A percentile compares a stretch with the other conserved stretches of the same genome.
Evolutionary conservation across 257 asterid species (phyloP).

Genomic region (Leptodermis oblonga): DNA sequence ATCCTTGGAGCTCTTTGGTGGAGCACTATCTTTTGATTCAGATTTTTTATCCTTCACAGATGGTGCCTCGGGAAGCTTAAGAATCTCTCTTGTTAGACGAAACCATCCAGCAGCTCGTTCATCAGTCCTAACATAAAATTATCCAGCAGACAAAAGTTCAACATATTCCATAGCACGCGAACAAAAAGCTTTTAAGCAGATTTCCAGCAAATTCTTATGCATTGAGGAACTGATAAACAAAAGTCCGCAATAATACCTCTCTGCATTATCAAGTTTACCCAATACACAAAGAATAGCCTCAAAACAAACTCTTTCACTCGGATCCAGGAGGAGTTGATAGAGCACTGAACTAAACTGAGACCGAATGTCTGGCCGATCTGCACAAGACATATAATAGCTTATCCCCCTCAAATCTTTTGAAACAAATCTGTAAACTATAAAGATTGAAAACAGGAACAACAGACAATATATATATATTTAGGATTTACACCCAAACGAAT

Average conservation of each 20-base stretch:
- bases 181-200: background rate
- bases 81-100: slow-evolving; percentile 86
- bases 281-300: slow-evolving; percentile 95
- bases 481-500: slow-evolving; percentile 10
- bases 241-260: slow-evolving; percentile 50
- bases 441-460: background rate
- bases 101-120: slow-evolving; percentile 99
- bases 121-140: slow-evolving; percentile 57
- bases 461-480: background rate
- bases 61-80: slow-evolving; percentile 89
- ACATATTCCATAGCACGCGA: slow-evolving; percentile 4
- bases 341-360: slow-evolving; percentile 80
- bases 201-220: slow-evolving; percentile 4
- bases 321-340: slow-evolving; percentile 94
- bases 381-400: slow-evolving; percentile 21
- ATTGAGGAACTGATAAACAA: background rate
- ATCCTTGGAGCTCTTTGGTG: slow-evolving; percentile 67
- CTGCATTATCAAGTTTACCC: slow-evolving; percentile 84
- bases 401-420: slow-evolving; percentile 18
- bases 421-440: slow-evolving; percentile 5
- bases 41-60: slow-evolving; percentile 59
- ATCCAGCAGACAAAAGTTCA: slow-evolving; percentile 14
- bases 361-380: slow-evolving; percentile 91
- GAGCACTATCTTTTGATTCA: slow-evolving; percentile 61
- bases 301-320: slow-evolving; percentile 97